Conservation (phyloP, 257 asterid genomes). For the Agastache rugosa region DNA sequence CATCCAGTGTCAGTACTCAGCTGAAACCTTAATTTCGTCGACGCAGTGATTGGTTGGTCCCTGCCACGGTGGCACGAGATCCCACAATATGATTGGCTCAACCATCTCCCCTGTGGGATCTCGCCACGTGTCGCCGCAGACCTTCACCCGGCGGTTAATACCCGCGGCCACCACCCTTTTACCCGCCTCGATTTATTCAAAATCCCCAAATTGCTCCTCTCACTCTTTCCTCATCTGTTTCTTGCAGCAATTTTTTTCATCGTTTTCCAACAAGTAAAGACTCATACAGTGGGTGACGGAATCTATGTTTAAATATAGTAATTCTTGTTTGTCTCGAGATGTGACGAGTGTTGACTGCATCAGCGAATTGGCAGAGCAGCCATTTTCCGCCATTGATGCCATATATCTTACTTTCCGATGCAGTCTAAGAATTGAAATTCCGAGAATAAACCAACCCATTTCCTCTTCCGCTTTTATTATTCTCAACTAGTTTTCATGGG, state of each 20-base stretch:
- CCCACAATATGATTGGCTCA: slow-evolving; percentile 79
- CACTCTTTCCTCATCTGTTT: slow-evolving; percentile 4
- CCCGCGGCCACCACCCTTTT: slow-evolving; percentile 43
- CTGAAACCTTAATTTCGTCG: slow-evolving; percentile 84
- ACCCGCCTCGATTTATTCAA: slow-evolving; percentile 69
- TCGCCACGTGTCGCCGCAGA: slow-evolving; percentile 35
- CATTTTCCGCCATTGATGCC: slow-evolving; percentile 27
- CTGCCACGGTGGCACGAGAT: slow-evolving; percentile 78
- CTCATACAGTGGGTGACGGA: neutral
- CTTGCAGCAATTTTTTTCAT: slow-evolving; percentile 19
- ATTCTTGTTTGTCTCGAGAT: slow-evolving; percentile 48
- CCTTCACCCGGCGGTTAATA: slow-evolving; percentile 47
- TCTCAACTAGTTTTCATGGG: no score
- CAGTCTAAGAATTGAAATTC: neutral
- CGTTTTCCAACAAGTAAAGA: slow-evolving; percentile 27
- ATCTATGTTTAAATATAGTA: slow-evolving; percentile 35
- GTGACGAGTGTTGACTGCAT: slow-evolving; percentile 32
- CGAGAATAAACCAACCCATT: no score
- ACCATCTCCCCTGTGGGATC: slow-evolving; percentile 24
- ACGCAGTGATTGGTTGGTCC: slow-evolving; percentile 67
- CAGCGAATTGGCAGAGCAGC: slow-evolving; percentile 40
- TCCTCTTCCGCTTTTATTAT: no score
- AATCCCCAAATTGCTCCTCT: slow-evolving; percentile 60
- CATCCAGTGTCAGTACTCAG: slow-evolving; percentile 42
- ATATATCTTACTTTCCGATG: slow-evolving; percentile 40